Evolutionary conservation across 2,329 filamentous ascomycete species (phyloP).

Genomic region (Sarocladiaceae sp.): DNA sequence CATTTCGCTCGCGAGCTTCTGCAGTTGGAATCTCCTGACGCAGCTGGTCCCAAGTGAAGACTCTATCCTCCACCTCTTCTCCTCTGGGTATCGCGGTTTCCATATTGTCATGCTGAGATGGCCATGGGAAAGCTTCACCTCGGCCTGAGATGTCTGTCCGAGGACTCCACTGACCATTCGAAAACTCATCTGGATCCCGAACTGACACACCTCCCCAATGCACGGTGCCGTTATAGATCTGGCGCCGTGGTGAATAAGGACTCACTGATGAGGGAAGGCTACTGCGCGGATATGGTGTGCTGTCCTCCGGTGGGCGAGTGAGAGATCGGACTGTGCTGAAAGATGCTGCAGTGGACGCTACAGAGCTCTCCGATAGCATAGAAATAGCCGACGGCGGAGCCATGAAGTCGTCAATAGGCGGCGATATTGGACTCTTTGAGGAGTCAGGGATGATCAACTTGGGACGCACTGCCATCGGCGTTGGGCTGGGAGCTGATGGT

Average conservation of each 20-base stretch:
- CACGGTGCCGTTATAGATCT: constrained; percentile 18
- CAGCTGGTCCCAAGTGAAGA: background rate
- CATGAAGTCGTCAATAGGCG: background rate
- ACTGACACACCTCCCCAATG: too few species aligned
- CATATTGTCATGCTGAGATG: background rate
- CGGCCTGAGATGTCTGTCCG: background rate
- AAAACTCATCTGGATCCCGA: too few species aligned
- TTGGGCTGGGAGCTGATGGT: constrained; percentile 30
- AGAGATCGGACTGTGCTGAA: constrained; percentile 20
- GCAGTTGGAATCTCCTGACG: background rate
- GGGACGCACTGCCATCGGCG: constrained; percentile 24
- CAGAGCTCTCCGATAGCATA: constrained; percentile 15
- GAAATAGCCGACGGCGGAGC: constrained; percentile 1
- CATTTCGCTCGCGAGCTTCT: background rate
- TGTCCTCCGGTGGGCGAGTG: constrained; percentile 23
- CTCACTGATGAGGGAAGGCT: constrained; percentile 15
- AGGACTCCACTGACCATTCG: background rate
- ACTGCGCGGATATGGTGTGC: constrained; percentile 24
- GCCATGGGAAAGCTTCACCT: background rate
- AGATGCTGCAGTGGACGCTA: constrained; percentile 17
- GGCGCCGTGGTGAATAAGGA: constrained; percentile 10
- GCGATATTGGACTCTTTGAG: background rate
- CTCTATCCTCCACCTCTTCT: background rate
- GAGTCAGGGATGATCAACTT: constrained; percentile 23
- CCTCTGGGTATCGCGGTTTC: background rate